phyloP scores from a whole-genome alignment of 352 stramenopile genomes.

The Blastocystis sp. region DNA sequence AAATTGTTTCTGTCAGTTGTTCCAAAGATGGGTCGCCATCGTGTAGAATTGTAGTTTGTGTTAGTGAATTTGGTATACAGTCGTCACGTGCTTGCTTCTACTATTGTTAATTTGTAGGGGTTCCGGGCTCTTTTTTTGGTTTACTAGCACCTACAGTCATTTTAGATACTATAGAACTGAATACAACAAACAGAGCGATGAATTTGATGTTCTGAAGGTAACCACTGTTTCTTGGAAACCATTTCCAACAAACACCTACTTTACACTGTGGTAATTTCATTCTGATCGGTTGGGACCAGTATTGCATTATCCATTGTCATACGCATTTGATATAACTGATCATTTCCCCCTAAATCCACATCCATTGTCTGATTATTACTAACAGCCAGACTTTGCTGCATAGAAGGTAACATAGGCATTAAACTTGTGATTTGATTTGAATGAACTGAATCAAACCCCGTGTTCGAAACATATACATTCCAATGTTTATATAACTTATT shows the following conservation, averaged over 20 bases:
- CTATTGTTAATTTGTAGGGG: background rate
- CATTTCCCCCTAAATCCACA: background rate
- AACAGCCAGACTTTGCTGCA: background rate
- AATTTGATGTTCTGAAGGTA: no score
- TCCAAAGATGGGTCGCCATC: background rate
- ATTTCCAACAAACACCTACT: background rate
- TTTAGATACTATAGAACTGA: background rate
- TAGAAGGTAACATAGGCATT: background rate
- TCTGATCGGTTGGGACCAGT: background rate
- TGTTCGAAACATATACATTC: background rate
- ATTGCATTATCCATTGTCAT: background rate
- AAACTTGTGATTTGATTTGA: background rate
- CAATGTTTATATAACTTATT: slow-evolving; percentile 30
- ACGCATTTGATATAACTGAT: background rate
- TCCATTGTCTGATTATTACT: background rate
- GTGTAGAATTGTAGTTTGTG: background rate
- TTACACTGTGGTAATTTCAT: background rate
- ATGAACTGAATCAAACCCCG: background rate
- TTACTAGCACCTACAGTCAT: background rate
- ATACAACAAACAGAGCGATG: no score
- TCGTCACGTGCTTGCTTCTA: background rate
- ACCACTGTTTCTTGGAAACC: no score
- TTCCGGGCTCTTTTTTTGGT: background rate
- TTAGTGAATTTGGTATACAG: background rate
- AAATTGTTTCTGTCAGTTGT: background rate